Evolutionary conservation across 1,284 basidiomycete species (phyloP).

Genomic region (Cystobasidium slooffiae): DNA sequence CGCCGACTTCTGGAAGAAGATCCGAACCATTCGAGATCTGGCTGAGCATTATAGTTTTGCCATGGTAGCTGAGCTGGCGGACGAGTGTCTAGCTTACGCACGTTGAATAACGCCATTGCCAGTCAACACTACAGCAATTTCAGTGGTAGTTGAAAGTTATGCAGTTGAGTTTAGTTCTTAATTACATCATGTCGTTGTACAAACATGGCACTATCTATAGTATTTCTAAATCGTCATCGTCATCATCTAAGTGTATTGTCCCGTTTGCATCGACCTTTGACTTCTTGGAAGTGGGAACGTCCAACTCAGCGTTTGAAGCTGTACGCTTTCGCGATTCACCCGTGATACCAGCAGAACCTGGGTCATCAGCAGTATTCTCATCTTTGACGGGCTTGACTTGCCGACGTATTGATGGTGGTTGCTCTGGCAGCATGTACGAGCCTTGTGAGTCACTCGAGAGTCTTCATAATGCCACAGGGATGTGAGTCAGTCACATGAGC

Average conservation of each 20-base stretch:
- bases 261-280: conserved; percentile 36
- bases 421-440: conserved; percentile 23
- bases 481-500: not conserved
- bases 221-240: conserved; percentile 42
- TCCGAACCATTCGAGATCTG: conserved; percentile 27
- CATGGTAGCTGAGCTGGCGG: conserved; percentile 27
- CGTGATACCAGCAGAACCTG: not conserved
- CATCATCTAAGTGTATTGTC: conserved; percentile 42
- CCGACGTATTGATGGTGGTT: conserved; percentile 18
- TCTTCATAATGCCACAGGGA: not conserved
- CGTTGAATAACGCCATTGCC: not conserved
- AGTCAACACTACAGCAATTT: too few species aligned
- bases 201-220: conserved; percentile 5
- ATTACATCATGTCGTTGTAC: conserved; percentile 4
- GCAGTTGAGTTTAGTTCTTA: not conserved
- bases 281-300: conserved; percentile 34
- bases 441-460: not conserved
- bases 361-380: not conserved
- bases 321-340: conserved; percentile 28
- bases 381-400: conserved; percentile 24
- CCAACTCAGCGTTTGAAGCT: conserved; percentile 41
- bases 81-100: conserved; percentile 24
- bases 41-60: conserved; percentile 34
- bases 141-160: not conserved
- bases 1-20: conserved; percentile 31